These are phyloP conservation scores for Echria macrotheca DNA, from an alignment of 495 filamentous ascomycete species.

Conservation along the genomic window DNA sequence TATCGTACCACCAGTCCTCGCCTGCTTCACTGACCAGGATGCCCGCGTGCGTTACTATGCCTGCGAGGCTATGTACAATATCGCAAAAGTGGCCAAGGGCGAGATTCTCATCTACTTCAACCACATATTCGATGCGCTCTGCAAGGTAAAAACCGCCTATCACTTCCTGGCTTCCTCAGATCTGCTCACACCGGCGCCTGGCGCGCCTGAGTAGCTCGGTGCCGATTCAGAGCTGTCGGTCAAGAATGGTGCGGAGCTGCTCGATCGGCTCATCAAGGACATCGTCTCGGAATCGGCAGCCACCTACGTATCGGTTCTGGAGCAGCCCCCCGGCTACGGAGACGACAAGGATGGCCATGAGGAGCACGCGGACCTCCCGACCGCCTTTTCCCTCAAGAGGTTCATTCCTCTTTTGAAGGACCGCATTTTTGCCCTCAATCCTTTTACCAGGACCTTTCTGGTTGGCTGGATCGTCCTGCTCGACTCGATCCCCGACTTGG, in stretches of 20 bases:
- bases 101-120: slow-evolving; percentile 97
- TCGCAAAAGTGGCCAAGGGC: slow-evolving; percentile 97
- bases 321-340: slow-evolving; percentile 47
- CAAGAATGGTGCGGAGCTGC: slow-evolving; percentile 95
- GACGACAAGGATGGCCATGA: slow-evolving; percentile 48
- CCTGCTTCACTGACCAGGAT: slow-evolving; percentile 98
- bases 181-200: too few relatives aligned
- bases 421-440: slow-evolving; percentile 86
- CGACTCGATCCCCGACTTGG: slow-evolving; percentile 94
- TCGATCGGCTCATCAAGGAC: slow-evolving; percentile 95
- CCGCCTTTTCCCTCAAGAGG: slow-evolving; percentile 82
- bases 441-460: slow-evolving; percentile 90
- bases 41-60: slow-evolving; percentile 97
- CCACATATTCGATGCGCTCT: slow-evolving; percentile 93
- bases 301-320: slow-evolving; percentile 86
- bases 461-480: slow-evolving; percentile 94
- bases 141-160: too few relatives aligned
- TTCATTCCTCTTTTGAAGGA: slow-evolving; percentile 94
- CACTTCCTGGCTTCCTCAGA: too few relatives aligned
- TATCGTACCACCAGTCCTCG: slow-evolving; percentile 95
- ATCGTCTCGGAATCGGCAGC: slow-evolving; percentile 96
- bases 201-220: slow-evolving; percentile 62
- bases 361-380: slow-evolving; percentile 58
- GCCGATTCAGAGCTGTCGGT: slow-evolving; percentile 95
- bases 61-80: slow-evolving; percentile 99